phyloP scores from a whole-genome alignment of 176 grass and related monocot genomes.

The Cocos nucifera region DNA sequence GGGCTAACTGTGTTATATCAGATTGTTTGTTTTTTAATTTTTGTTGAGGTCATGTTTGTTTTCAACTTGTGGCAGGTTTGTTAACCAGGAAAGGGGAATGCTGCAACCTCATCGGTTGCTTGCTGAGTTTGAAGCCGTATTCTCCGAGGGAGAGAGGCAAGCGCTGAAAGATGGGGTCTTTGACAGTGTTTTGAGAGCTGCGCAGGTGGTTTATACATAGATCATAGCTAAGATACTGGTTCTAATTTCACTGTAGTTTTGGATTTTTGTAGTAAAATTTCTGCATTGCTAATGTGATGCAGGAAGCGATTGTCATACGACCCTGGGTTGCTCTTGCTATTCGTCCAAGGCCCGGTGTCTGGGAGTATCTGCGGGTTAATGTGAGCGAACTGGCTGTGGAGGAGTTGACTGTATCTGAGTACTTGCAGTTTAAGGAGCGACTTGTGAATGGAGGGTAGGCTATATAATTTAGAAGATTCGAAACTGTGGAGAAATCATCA shows the following conservation, averaged over 20 bases:
- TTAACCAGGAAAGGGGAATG: slow-evolving; percentile 93
- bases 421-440: slow-evolving; percentile 90
- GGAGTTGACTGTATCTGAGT: slow-evolving; percentile 76
- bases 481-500: no score
- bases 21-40: no score
- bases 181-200: slow-evolving; percentile 69
- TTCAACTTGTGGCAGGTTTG: slow-evolving; percentile 33
- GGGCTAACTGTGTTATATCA: no score
- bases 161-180: slow-evolving; percentile 48
- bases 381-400: slow-evolving; percentile 82
- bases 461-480: no score
- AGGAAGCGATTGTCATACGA: slow-evolving; percentile 87
- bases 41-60: neutral
- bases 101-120: slow-evolving; percentile 86
- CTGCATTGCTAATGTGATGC: slow-evolving; percentile 3
- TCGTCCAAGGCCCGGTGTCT: slow-evolving; percentile 93
- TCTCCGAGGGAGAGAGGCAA: slow-evolving; percentile 55
- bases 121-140: slow-evolving; percentile 61
- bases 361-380: slow-evolving; percentile 94
- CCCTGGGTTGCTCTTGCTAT: slow-evolving; percentile 92
- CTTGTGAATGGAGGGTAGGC: slow-evolving; percentile 82
- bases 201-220: slow-evolving; percentile 49
- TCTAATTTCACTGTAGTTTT: neutral
- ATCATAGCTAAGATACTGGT: neutral
- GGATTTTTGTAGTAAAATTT: neutral